Evolutionary conservation across 148 eudicot species (phyloP), one percentile per base, ranked within the genome.

Genomic region (Dysphania ambrosioides): DNA sequence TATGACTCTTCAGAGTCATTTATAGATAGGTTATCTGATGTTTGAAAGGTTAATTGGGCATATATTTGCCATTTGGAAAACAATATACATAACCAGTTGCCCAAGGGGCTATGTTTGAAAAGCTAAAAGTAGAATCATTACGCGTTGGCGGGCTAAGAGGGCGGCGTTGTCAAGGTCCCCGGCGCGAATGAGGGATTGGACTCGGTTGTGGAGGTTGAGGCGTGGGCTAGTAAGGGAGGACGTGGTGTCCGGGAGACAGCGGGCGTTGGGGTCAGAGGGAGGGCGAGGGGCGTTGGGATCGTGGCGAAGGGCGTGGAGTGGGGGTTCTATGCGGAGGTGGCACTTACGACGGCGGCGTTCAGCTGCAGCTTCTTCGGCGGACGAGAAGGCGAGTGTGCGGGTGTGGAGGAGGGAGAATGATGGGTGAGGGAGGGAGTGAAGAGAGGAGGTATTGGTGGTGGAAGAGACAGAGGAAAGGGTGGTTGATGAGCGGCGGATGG

Each of bases 321-420:
- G 97, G 2, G 97, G 97, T 71, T 92, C 94, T 36, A 90, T 88
- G 12, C 97, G 89, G 78, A 88, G 97, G 24, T 92, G 88, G 62
- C 97, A 89, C 72, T 92, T 92, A 51, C 97, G 84, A 10, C 94
- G 92, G 78, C 97, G 92, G 77, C 97, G 92, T 73, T 92, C 97
- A 1, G 94, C 95, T 2, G 97, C 97, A 38, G 97, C 97, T 79
- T 92, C 97, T 63, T 92, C 97, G 55, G 95, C 95, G 51, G 97
- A 90, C 77, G 97, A 84, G 87, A 85, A 90, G 40, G 91, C 84
- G 78, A 79, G 77, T 53, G 86, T 64, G 41, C 91, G 88, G 67
- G 62, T 38, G 4, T 85, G 79, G 71, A 56, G 27, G 19, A 66
- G 67, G 69, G 70, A 35, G 74, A 65, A 29, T 19, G 77, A 83